These are phyloP conservation scores for Colletotrichum sp. DNA, from an alignment of 2,329 filamentous ascomycete species.

Conservation along the genomic window DNA sequence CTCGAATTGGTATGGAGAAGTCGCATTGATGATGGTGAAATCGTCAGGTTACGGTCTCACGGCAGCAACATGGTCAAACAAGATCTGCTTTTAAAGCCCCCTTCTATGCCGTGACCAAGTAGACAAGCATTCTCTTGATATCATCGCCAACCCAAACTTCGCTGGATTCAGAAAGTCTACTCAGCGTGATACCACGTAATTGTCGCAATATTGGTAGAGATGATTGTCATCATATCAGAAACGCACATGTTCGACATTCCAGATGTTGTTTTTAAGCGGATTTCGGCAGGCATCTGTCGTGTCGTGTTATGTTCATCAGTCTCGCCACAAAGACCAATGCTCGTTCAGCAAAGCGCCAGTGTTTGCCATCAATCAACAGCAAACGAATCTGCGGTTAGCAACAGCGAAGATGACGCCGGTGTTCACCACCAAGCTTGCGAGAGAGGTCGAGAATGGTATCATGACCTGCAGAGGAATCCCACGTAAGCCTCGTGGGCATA, in stretches of 20 bases:
- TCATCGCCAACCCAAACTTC: background rate
- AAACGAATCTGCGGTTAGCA: background rate
- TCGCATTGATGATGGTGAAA: background rate
- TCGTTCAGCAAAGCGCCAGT: background rate
- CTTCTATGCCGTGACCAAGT: background rate
- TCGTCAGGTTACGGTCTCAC: background rate
- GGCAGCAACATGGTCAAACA: background rate
- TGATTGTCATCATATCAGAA: background rate
- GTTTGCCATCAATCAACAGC: background rate
- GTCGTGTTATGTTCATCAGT: background rate
- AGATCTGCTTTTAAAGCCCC: background rate
- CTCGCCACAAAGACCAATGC: background rate
- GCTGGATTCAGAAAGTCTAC: background rate
- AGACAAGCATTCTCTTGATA: background rate
- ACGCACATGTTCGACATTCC: background rate
- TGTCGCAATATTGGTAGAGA: background rate
- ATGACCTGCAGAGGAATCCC: background rate
- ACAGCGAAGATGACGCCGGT: background rate
- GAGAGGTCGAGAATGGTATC: background rate
- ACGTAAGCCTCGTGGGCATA: background rate
- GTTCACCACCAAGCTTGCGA: background rate
- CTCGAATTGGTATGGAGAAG: background rate
- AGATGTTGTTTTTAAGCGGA: too few species aligned
- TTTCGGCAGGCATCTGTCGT: background rate
- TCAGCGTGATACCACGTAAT: background rate